Base-by-base conservation (phyloP, 1,284 basidiomycete species). In the Cryptococcus sp. region DNA sequence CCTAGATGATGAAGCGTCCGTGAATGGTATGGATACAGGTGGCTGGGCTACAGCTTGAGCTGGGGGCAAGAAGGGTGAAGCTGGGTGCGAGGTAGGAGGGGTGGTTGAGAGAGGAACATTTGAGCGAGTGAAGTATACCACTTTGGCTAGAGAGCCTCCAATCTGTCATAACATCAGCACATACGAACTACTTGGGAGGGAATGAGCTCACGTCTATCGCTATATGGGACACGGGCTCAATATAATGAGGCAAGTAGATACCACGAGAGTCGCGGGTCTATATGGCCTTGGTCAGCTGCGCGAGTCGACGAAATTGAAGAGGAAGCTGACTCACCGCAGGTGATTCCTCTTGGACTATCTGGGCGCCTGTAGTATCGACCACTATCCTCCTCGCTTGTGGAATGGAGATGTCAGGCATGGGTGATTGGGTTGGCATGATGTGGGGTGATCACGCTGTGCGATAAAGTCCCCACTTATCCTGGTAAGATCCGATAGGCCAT, bases 111-210 rank as follows among this genome's bases (percentile, higher is more conserved):
- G 61, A n/a, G 72, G 72, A 10, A 65, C 54, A 8, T 88, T 86
- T 17, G 91, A 93, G 45, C 93, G 88, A 54, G 93, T 96, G 78
- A 99, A 99, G 81, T 98, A 99, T 69, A 98, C 92, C 57, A 99
- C 91, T 79, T 99, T 99, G 61, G 95, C 95, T 15, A 99, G 82
- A 5, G 94, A 98, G 39, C 95, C 95, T 41, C 96, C 95, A 71
- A 99, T 89, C 93, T 96, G 72, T 16, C 30, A 17, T 3, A 22
- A n/a, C n/a, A 20, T 57, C 45, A 51, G 47, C 47, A 15, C 15
- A 15, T 35, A 19, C 53, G 39, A 45, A 22, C 23, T 13, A 7
- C 23, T 2, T 15, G 20, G 8, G 30, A 35, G 30, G 13, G 13
- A 2, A 35, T n/a, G 3, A 40, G 85, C 91, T 82, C 75, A 93